These are phyloP conservation scores for Boletus rubropictus DNA, from an alignment of 768 basidiomycete species.

Conservation along the genomic window DNA sequence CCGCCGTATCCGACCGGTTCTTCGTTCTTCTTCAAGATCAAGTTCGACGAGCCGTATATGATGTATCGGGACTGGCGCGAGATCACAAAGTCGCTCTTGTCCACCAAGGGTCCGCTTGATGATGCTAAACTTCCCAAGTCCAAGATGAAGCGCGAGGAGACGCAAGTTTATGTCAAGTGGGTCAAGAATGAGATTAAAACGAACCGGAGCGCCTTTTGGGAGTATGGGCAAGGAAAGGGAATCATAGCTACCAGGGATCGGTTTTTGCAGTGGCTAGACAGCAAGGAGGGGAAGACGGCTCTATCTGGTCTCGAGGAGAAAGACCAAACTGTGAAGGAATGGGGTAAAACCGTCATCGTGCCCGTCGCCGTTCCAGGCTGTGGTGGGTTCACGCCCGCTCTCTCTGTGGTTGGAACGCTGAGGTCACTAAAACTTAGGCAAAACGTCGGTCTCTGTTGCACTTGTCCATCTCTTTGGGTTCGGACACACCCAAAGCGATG, in stretches of 20 bases:
- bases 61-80: constrained; percentile 99
- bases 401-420: neutral
- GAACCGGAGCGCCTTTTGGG: constrained; percentile 54
- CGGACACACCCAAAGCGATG: constrained; percentile 92
- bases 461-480: constrained; percentile 76
- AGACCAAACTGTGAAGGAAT: constrained; percentile 22
- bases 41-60: constrained; percentile 98
- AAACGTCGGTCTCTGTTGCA: constrained; percentile 80
- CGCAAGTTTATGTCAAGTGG: constrained; percentile 77
- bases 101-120: constrained; percentile 29
- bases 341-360: constrained; percentile 76
- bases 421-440: constrained; percentile 46
- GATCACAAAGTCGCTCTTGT: constrained; percentile 73
- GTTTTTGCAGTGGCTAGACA: constrained; percentile 66
- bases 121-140: constrained; percentile 47
- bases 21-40: constrained; percentile 98
- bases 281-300: constrained; percentile 39
- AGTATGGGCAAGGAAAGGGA: constrained; percentile 66
- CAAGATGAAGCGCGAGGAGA: constrained; percentile 74
- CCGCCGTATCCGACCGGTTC: constrained; percentile 74
- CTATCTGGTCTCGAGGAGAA: constrained; percentile 26
- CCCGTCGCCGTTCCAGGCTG: constrained; percentile 91
- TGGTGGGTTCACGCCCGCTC: constrained; percentile 45
- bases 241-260: constrained; percentile 79
- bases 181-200: constrained; percentile 66